These are phyloP conservation scores for Sporothrix luriei DNA, from an alignment of 2,329 filamentous ascomycete species.

Conservation along the genomic window DNA sequence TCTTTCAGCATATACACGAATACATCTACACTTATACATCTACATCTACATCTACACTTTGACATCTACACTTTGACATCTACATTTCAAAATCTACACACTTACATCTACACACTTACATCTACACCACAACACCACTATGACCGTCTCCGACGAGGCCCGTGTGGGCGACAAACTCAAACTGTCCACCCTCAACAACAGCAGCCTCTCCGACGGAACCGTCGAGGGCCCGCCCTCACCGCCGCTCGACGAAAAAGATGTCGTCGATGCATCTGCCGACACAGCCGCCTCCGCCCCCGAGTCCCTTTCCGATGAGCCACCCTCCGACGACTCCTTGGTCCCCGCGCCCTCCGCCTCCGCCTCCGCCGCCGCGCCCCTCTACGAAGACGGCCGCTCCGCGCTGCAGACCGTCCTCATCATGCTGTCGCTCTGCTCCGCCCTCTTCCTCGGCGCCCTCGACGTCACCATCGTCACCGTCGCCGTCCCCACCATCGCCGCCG, in stretches of 20 bases:
- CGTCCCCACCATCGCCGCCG: constrained; percentile 60
- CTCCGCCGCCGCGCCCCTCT: background rate
- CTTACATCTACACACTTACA: too few species aligned
- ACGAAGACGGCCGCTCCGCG: constrained; percentile 39
- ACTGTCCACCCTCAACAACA: background rate
- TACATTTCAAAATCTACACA: background rate
- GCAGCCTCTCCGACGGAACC: constrained; percentile 8
- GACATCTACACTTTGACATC: background rate
- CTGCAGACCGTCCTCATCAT: constrained; percentile 45
- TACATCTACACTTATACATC: background rate
- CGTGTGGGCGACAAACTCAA: background rate
- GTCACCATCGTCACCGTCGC: constrained; percentile 64
- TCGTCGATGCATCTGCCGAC: too few species aligned
- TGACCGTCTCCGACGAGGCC: constrained; percentile 2
- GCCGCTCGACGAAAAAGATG: background rate
- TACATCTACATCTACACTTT: background rate
- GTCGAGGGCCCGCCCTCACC: background rate
- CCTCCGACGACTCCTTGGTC: too few species aligned
- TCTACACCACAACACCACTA: background rate
- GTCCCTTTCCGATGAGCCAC: too few species aligned
- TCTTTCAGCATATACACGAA: constrained; percentile 7
- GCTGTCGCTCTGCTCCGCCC: constrained; percentile 45
- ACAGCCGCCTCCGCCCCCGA: too few species aligned
- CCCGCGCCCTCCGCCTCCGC: too few species aligned
- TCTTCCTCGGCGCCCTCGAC: constrained; percentile 54